phyloP scores from a whole-genome alignment of 495 filamentous ascomycete genomes.

The Hyaloscypha hepaticicola region DNA sequence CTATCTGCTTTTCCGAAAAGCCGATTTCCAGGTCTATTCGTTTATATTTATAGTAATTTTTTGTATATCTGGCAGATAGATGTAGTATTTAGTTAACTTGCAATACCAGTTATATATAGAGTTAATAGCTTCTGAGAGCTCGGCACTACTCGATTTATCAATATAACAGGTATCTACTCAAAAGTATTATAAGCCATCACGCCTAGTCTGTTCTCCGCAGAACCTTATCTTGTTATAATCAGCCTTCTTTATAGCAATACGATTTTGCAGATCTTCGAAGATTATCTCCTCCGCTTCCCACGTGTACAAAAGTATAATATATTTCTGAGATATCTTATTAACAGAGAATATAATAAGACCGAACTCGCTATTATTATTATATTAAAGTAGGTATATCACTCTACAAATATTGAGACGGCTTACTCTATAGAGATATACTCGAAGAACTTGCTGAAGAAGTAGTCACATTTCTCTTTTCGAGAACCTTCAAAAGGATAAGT shows the following conservation, averaged over 20 bases:
- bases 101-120: conserved; percentile 23
- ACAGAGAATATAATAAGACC: conserved; percentile 1
- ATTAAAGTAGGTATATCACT: background rate
- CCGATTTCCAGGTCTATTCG: background rate
- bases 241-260: conserved; percentile 23
- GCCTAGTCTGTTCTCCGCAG: too few relatives aligned
- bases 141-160: too few relatives aligned
- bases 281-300: conserved; percentile 29
- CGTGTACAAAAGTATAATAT: conserved; percentile 31
- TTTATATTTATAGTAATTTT: background rate
- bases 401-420: too few relatives aligned
- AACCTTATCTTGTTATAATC: conserved; percentile 35
- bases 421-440: too few relatives aligned
- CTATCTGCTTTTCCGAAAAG: too few relatives aligned
- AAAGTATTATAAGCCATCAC: too few relatives aligned
- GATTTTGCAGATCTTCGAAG: conserved; percentile 27
- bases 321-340: conserved; percentile 11
- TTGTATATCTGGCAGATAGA: conserved; percentile 9
- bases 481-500: too few relatives aligned
- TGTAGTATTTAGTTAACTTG: conserved; percentile 15
- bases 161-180: too few relatives aligned
- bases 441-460: too few relatives aligned
- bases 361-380: background rate
- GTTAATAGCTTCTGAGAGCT: too few relatives aligned
- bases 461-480: too few relatives aligned